Evolutionary conservation across 192 early-diverging fungal genomes (phyloP).

Genomic region (Dimargaris cristalligena): DNA sequence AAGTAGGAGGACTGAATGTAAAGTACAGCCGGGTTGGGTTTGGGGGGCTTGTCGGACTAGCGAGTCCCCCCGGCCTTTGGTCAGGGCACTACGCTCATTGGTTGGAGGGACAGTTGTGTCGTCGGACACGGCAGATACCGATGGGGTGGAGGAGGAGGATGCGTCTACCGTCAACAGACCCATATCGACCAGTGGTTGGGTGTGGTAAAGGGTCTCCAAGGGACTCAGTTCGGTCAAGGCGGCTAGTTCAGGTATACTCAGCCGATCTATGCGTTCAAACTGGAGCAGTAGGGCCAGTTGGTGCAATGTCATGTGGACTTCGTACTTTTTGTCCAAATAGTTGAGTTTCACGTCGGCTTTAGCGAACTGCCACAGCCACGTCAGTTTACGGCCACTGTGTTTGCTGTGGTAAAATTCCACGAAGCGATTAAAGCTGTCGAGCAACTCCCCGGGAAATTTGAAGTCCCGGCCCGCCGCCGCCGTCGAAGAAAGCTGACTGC

Average conservation of each 20-base stretch:
- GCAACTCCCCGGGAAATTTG: conserved; percentile 74
- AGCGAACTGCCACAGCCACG: conserved; percentile 82
- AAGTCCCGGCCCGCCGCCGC: conserved; percentile 41
- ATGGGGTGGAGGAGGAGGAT: too few species aligned
- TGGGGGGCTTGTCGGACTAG: conserved; percentile 12
- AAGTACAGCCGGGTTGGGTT: conserved; percentile 26
- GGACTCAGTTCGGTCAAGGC: conserved; percentile 21
- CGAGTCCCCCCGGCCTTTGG: too few species aligned
- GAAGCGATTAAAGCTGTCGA: conserved; percentile 70
- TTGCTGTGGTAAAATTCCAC: conserved; percentile 74
- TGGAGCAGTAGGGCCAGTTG: conserved; percentile 88
- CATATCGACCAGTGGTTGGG: conserved; percentile 60
- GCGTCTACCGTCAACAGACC: conserved; percentile 71
- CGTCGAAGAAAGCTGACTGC: too few species aligned
- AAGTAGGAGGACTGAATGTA: conserved; percentile 38
- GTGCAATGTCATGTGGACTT: conserved; percentile 53
- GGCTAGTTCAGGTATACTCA: conserved; percentile 31
- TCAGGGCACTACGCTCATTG: conserved; percentile 8
- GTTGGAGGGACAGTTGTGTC: too few species aligned
- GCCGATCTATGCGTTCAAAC: conserved; percentile 24
- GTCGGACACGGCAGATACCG: too few species aligned
- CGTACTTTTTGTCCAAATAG: conserved; percentile 29
- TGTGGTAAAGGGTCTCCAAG: conserved; percentile 43
- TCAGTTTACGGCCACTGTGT: conserved; percentile 77
- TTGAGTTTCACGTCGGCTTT: conserved; percentile 81